Evolutionary conservation across 2,329 filamentous ascomycete species (phyloP), one percentile per base, ranked within the genome.

Genomic region (Rutstroemia sp.): DNA sequence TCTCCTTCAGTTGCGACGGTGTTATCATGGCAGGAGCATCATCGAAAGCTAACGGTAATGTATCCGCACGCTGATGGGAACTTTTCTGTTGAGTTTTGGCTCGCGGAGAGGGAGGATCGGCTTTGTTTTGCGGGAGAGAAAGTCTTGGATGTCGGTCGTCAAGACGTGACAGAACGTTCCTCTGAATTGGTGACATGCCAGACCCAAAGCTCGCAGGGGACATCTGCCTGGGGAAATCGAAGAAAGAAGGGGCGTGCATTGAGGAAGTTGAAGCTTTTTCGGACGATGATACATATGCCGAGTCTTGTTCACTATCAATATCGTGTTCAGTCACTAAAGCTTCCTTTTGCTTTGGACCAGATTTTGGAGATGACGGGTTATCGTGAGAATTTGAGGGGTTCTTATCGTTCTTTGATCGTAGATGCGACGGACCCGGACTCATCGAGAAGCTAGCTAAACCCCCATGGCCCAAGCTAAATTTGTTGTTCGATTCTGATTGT

Each of bases 401-500:
- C 47, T 62, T 59, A 9, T 67, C 66, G n/a, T 56, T 56, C 48
- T 59, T 64, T 23, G 63, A 58, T 4, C 62, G 61, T 9, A 50
- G 16, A 14, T 37, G n/a, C 27, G 57, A 49, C 18, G 58, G 50
- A 47, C 63, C 61, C 5, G 68, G 66, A 5, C 65, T 64, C 16
- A 72, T 71, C 23, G 72, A 70, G 59, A 81, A 78, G 58, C 79
- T 74, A 1, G 75, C 73, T 69, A 57, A 74, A 71, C 66, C 67
- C 23, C 68, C 67, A 63, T 69, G 68, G 21, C 66, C 61, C 8
- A 86, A 70, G 37, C 70, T 76, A 62, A 82, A 82, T 41, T 72
- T 72, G 48, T 71, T 75, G 63, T 85, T 85, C 38, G 80, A 77
- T 66, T 92, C 88, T n/a, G 83, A 80, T 66, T 90, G 86, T 61